phyloP scores from a whole-genome alignment of 1,139 yeast species.

The Geotrichum australiense region DNA sequence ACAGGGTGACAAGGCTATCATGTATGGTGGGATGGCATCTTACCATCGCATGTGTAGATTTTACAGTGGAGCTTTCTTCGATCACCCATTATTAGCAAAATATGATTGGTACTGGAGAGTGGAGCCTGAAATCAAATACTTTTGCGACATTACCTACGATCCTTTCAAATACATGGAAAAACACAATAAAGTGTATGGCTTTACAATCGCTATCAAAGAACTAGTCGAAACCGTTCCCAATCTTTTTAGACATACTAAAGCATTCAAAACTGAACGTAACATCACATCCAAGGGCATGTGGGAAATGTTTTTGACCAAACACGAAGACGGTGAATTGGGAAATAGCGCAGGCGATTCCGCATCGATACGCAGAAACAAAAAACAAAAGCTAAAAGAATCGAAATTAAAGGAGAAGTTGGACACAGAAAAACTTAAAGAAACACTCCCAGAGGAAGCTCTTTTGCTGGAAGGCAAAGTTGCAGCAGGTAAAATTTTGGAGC shows the following conservation, averaged over 20 bases:
- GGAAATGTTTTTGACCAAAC: constrained; percentile 32
- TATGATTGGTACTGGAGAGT: constrained; percentile 93
- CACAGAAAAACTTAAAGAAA: constrained; percentile 20
- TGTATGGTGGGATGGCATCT: constrained; percentile 73
- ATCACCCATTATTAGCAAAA: constrained; percentile 54
- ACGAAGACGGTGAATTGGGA: constrained; percentile 21
- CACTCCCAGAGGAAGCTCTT: constrained; percentile 22
- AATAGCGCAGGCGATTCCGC: constrained; percentile 22
- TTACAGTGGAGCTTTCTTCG: constrained; percentile 70
- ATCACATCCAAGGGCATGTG: constrained; percentile 45
- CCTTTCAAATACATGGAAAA: constrained; percentile 77
- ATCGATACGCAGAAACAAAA: constrained; percentile 23
- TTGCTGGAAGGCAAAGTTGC: constrained; percentile 11
- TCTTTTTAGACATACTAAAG: constrained; percentile 61
- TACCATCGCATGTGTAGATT: constrained; percentile 69
- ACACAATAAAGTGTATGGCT: constrained; percentile 69
- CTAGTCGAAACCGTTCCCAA: constrained; percentile 74
- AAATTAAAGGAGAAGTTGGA: constrained; percentile 19
- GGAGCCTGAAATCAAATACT: constrained; percentile 85
- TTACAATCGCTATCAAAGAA: constrained; percentile 69
- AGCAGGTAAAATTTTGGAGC: constrained; percentile 15
- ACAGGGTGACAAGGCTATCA: constrained; percentile 74
- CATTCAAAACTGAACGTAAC: constrained; percentile 46
- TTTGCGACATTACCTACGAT: constrained; percentile 85
- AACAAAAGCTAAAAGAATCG: constrained; percentile 30